A percentile compares a stretch with the other conserved stretches of the same genome.
Evolutionary conservation across 2,329 filamentous ascomycete species (phyloP).

Genomic region (Penicillium sp.): DNA sequence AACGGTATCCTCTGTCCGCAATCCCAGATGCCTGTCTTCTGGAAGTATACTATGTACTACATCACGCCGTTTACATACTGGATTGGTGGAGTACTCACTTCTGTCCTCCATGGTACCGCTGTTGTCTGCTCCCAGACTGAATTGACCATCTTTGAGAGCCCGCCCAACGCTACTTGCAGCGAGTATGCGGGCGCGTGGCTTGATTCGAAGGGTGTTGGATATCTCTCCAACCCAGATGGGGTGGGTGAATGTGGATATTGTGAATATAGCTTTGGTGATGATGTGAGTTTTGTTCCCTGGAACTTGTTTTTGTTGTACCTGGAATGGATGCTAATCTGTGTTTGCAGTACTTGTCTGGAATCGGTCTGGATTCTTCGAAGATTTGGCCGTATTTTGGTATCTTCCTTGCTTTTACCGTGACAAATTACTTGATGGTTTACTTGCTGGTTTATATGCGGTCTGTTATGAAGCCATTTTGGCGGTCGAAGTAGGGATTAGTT

Average conservation of each 20-base stretch:
- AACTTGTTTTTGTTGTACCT: too few species aligned
- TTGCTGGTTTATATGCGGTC: conserved; percentile 34
- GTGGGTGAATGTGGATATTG: conserved; percentile 74
- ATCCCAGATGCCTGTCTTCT: conserved; percentile 73
- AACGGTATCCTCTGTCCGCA: conserved; percentile 81
- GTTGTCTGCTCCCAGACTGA: conserved; percentile 65
- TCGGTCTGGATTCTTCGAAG: conserved; percentile 33
- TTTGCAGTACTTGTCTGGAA: conserved; percentile 29
- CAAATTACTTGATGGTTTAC: conserved; percentile 38
- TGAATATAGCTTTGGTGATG: conserved; percentile 56
- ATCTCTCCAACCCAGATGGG: conserved; percentile 61
- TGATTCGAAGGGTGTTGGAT: conserved; percentile 62
- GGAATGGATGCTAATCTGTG: conserved; percentile 1
- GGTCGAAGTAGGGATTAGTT: conserved; percentile 6
- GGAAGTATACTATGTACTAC: conserved; percentile 76
- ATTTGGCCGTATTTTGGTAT: conserved; percentile 38
- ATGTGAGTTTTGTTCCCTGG: conserved; percentile 24
- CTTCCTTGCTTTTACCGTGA: conserved; percentile 33
- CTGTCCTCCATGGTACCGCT: conserved; percentile 64
- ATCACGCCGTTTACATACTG: conserved; percentile 83
- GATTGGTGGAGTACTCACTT: conserved; percentile 74
- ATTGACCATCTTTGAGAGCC: conserved; percentile 66
- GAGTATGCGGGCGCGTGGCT: conserved; percentile 74
- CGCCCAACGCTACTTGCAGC: conserved; percentile 64
- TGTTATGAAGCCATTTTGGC: conserved; percentile 32